phyloP scores from a whole-genome alignment of 2,329 filamentous ascomycete species.

The Sporothrix pseudoabietina region DNA sequence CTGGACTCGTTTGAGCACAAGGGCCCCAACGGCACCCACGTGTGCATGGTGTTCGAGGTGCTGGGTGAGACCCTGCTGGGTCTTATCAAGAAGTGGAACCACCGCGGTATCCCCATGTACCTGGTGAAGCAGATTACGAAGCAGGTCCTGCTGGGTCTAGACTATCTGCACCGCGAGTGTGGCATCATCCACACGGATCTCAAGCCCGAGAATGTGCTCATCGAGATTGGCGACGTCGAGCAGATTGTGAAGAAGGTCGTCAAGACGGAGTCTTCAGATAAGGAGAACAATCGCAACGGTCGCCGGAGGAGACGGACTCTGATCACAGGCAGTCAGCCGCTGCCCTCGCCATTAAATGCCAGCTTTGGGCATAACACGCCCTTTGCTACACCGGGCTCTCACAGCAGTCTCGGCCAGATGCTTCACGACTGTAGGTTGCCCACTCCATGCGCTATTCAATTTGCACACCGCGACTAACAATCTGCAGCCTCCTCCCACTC shows the following conservation, averaged over 20 bases:
- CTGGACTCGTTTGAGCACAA: constrained; percentile 98
- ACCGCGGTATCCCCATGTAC: constrained; percentile 92
- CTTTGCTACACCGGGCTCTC: constrained; percentile 63
- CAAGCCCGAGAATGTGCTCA: constrained; percentile 97
- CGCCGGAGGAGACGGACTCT: constrained; percentile 85
- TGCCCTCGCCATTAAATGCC: constrained; percentile 91
- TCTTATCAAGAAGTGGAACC: constrained; percentile 97
- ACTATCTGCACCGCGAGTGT: constrained; percentile 96
- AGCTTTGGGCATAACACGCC: constrained; percentile 82
- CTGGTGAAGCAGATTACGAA: constrained; percentile 99
- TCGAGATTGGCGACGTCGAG: constrained; percentile 98
- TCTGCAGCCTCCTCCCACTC: constrained; percentile 19
- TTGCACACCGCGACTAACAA: neutral
- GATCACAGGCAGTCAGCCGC: constrained; percentile 94
- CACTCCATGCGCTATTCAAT: neutral
- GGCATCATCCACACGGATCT: constrained; percentile 98
- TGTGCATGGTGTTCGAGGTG: constrained; percentile 99
- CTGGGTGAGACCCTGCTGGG: constrained; percentile 92
- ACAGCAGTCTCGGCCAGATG: constrained; percentile 80
- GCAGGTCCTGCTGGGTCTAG: constrained; percentile 90
- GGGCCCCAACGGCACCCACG: constrained; percentile 91
- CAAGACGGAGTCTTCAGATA: constrained; percentile 72
- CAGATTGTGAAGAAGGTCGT: constrained; percentile 97
- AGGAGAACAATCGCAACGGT: constrained; percentile 90
- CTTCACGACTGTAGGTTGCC: constrained; percentile 61